Conservation (phyloP, 2,329 filamentous ascomycete genomes). For the Pyrenochaeta sp. region DNA sequence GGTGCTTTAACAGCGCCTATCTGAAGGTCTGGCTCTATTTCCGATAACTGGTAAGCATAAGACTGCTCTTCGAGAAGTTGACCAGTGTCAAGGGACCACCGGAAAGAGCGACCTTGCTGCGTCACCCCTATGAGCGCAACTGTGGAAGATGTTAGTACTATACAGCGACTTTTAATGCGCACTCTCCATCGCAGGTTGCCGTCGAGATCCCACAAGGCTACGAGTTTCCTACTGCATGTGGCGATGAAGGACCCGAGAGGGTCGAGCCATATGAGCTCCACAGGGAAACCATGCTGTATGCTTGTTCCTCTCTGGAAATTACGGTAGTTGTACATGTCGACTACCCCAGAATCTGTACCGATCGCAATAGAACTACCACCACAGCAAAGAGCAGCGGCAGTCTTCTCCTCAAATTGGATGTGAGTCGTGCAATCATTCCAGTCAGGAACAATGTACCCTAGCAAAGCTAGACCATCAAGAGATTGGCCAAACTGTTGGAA, state of each 20-base stretch:
- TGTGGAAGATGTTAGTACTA: background rate
- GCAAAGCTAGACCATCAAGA: background rate
- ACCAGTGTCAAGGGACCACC: background rate
- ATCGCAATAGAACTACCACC: background rate
- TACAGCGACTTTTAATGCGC: background rate
- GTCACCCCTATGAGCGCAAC: background rate
- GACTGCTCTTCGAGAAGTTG: conserved; percentile 1
- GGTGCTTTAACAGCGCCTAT: background rate
- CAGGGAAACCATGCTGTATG: background rate
- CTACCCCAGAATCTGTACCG: background rate
- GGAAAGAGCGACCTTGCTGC: conserved; percentile 1
- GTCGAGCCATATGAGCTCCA: background rate
- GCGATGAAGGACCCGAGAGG: background rate
- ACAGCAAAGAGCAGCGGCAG: background rate
- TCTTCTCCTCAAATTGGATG: conserved; percentile 1
- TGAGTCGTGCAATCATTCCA: conserved; percentile 2
- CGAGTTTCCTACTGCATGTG: background rate
- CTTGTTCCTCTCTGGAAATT: background rate
- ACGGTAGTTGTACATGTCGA: conserved; percentile 1
- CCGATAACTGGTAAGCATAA: background rate
- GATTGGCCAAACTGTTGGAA: conserved; percentile 1
- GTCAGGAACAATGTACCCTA: background rate
- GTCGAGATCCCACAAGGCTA: conserved; percentile 1
- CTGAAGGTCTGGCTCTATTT: background rate
- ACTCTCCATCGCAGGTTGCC: background rate